Base-by-base conservation (phyloP, 108 stramenopile species). In the Nitzschia putrida region DNA sequence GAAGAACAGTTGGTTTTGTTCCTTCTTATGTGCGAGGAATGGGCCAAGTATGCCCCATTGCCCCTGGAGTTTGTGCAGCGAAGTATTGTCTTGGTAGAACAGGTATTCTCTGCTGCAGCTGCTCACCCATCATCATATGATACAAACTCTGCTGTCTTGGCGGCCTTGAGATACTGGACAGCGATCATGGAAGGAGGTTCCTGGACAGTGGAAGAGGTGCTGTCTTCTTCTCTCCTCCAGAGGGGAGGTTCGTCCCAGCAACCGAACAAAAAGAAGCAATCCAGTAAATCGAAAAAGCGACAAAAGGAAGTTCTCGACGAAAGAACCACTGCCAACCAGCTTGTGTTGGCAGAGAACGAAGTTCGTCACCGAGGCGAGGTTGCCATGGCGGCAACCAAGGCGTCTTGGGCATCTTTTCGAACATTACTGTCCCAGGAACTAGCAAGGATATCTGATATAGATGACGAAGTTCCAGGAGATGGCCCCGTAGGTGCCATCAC, bases 161-260 rank as follows among this genome's bases (percentile, higher is more conserved):
- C 83, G 34, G 83, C 85, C 3, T 60, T 83, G 66, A 75, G 72
- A 43, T 93, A 83, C 64, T 69, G 90, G 55, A 77, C 80, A 21
- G 71, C 88, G 12, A 82, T 93, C 18, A 90, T 89, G 76, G 92
- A 93, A 58, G 78, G 73, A 10, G 92, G 86, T 6, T 65, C 79
- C 3, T 77, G 79, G 74, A 88, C 85, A 22, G 64, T 65, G 5
- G 84, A 86, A 7, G 81, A 94, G 53, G 77, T 94, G 16, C 61
- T 91, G 22, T 37, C 84, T 10, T 68, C 82, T 25, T 63, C 84
- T 8, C 55, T 91, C 29, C 83, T 87, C 13, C 71, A 77, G 49
- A 68, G 26, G 26, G 41, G 67, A 12, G 52, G 74, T 64, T 34
- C 74, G 49, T 64, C 64, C 29, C 64, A 78, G 20, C 78, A 85